Percentiles rank a stretch among this genome's conserved stretches.
Evolutionary conservation across 345 rosid species (phyloP).

Genomic region (Brassica rapa): DNA sequence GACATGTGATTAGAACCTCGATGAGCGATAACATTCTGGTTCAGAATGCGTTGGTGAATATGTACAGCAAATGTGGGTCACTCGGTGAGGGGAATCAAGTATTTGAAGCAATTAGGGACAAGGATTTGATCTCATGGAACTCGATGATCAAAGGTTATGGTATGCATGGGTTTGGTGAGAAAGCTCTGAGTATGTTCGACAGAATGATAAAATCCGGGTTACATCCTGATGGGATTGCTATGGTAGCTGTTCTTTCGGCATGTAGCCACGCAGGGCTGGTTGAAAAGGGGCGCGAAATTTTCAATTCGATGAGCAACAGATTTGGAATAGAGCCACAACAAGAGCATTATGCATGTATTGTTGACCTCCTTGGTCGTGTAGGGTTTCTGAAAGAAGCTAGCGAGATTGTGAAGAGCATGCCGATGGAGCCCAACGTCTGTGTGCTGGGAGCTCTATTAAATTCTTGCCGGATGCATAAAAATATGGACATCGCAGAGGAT

Average conservation of each 20-base stretch:
- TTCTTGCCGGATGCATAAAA: conserved; percentile 69
- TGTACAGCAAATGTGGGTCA: conserved; percentile 75
- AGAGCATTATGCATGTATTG: conserved; percentile 74
- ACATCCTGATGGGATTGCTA: conserved; percentile 61
- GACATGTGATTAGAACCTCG: conserved; percentile 52
- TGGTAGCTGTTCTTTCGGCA: conserved; percentile 75
- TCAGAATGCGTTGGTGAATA: conserved; percentile 63
- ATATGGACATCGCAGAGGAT: conserved; percentile 48
- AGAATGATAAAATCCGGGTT: conserved; percentile 54
- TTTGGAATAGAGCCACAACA: conserved; percentile 55
- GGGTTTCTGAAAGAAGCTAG: conserved; percentile 65
- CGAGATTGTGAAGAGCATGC: conserved; percentile 60
- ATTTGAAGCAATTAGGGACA: conserved; percentile 48
- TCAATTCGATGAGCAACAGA: conserved; percentile 45
- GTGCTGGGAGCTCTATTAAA: conserved; percentile 75
- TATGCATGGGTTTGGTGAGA: conserved; percentile 61
- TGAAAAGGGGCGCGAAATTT: conserved; percentile 51
- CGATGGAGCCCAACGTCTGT: conserved; percentile 59
- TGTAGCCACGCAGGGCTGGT: conserved; percentile 80
- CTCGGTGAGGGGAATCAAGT: conserved; percentile 48
- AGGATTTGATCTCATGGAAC: conserved; percentile 66
- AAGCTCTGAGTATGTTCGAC: conserved; percentile 53
- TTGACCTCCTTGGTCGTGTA: conserved; percentile 73
- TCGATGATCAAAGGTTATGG: conserved; percentile 69
- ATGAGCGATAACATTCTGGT: conserved; percentile 60